Evolutionary conservation across 148 eudicot species (phyloP), one percentile per base, ranked within the genome.

Genomic region (Vaccinium myrtillus): DNA sequence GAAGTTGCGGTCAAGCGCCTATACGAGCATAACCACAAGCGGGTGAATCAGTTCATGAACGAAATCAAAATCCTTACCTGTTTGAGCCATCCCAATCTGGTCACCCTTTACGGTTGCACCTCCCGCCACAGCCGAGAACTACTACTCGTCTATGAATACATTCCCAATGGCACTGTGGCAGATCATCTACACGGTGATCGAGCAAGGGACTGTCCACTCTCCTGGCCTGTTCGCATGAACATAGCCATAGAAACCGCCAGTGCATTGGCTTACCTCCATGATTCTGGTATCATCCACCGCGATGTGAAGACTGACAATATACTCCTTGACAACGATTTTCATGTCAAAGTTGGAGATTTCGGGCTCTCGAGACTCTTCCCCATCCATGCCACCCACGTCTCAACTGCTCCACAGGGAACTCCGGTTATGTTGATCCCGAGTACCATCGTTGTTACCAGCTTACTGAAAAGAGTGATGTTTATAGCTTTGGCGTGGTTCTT

Each of bases 1-100:
- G 94, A 92, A 83, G 94, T 93, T 67, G 96, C 96, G 6, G 90
- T 93, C 59, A 92, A 93, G 86, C 90, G 94, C 54, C 89, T 93
- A 1, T 88, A 92, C 46, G 90, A 83, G 71, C 85, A 74, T 84
- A 84, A 54, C 65, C 61, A 18, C 82, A 75, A 75, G 81, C 16
- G 70, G 75, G 81, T 83, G 81, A 78, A 32, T 14, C 51, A 79
- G 23, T 79, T 54, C 49, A 54, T 79, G 49, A 79, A 79, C 25
- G 81, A 79, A 79, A 15, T 79, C 8, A 12, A 54, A 55, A 54
- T 79, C 25, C 81, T 79, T 1, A 79, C 81, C 5, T 11, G 48
- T 19, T 56, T 85, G 36, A 88, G 88, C 78, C 96, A 93, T 78
- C 91, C 78, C 8, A 92, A 93, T 75, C 91, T 93, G 2, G 96